A percentile compares a stretch with the other conserved stretches of the same genome.
Evolutionary conservation across 2,329 filamentous ascomycete species (phyloP).

Genomic region (Epichloe scottii): DNA sequence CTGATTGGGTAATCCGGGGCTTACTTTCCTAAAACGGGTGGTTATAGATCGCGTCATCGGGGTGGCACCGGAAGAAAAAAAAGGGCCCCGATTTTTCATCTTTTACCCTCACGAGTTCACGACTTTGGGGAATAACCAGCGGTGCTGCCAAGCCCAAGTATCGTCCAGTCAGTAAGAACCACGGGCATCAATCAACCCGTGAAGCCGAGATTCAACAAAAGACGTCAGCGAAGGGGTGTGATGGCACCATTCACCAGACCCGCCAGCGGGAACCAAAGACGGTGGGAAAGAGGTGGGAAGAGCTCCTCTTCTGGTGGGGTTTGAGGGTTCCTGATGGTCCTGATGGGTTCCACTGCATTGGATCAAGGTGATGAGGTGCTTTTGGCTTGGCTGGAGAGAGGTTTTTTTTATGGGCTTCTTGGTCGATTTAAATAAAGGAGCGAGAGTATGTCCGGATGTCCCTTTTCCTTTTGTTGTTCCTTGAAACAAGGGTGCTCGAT

Average conservation of each 20-base stretch:
- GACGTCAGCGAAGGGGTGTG: constrained; percentile 9
- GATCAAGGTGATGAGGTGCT: background rate
- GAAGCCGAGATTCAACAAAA: background rate
- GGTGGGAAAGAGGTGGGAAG: background rate
- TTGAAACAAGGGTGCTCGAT: background rate
- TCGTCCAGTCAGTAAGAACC: too few species aligned
- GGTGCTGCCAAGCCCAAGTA: too few species aligned
- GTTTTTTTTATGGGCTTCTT: background rate
- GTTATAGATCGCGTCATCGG: constrained; percentile 16
- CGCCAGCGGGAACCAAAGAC: constrained; percentile 1
- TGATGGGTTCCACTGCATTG: background rate
- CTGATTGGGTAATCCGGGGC: background rate
- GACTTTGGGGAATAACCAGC: too few species aligned
- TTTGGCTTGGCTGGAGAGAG: background rate
- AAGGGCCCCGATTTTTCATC: too few species aligned
- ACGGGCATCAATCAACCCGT: too few species aligned
- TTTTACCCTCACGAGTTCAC: too few species aligned
- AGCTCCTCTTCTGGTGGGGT: constrained; percentile 1
- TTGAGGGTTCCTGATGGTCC: background rate
- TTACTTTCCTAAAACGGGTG: background rate
- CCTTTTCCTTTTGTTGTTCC: background rate
- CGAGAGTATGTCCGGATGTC: background rate
- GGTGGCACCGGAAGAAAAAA: background rate
- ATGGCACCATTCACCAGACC: constrained; percentile 11
- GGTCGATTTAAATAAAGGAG: too few species aligned